Percentiles rank a stretch among this genome's conserved stretches.
Conservation (phyloP, 805 yeast species). For the Ogataea angusta region DNA sequence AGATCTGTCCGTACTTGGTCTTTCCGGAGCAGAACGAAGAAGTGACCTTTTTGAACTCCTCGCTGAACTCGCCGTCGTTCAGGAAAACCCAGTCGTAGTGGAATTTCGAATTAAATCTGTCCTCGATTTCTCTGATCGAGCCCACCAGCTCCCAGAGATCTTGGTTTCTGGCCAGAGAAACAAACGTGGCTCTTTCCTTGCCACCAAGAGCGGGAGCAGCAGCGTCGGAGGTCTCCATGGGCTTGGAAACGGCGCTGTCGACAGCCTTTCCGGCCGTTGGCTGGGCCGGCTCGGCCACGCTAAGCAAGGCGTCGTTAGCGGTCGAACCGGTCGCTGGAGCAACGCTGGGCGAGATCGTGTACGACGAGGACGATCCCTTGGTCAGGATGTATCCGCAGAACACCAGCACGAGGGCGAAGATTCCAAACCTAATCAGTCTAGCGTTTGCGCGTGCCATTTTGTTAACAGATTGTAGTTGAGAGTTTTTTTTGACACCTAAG, state of each 20-base stretch:
- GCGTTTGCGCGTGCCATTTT: constrained; percentile 46
- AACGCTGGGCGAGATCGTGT: constrained; percentile 13
- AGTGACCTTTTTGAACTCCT: constrained; percentile 73
- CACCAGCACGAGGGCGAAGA: constrained; percentile 44
- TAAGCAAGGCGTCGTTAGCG: constrained; percentile 1
- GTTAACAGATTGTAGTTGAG: constrained; percentile 2
- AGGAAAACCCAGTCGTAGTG: constrained; percentile 94
- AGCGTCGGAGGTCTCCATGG: constrained; percentile 13
- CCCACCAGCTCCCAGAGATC: constrained; percentile 61
- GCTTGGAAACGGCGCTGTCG: neutral
- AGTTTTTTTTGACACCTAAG: constrained; percentile 2
- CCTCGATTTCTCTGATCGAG: constrained; percentile 79
- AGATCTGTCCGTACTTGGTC: constrained; percentile 75
- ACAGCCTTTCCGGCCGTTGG: neutral
- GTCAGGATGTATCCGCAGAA: constrained; percentile 47
- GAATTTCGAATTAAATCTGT: constrained; percentile 76
- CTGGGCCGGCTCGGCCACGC: neutral
- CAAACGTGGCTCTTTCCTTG: constrained; percentile 74
- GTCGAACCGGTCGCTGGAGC: constrained; percentile 5
- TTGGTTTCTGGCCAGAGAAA: constrained; percentile 72
- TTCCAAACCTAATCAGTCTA: constrained; percentile 44
- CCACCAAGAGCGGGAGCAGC: constrained; percentile 14
- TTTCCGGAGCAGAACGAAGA: constrained; percentile 68
- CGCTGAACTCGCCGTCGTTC: constrained; percentile 81
- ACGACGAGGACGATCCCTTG: constrained; percentile 40